Evolutionary conservation across 1,284 basidiomycete genomes (phyloP), one percentile per base, ranked within the genome.

Genomic region (Puccinia horiana): DNA sequence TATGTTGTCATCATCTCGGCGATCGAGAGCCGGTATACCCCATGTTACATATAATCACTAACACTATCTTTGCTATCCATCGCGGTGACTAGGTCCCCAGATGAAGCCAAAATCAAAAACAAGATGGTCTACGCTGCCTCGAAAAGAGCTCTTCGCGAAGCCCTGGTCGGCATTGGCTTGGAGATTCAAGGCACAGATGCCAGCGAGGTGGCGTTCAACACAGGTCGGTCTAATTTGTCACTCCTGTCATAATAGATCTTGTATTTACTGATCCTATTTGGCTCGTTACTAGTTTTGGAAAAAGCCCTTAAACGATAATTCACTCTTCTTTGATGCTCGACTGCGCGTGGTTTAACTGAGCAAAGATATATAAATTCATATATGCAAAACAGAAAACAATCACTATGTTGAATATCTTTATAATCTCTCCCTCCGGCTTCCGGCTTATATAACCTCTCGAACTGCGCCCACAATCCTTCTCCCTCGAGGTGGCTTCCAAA

Each of bases 61-160:
- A 40, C 1, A n/a, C 23, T 6, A 65, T 29, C 16, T 40, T 23
- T 35, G 11, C 37, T 65, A 40, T 0, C 20, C 2, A 18, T 1
- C 52, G 20, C 23, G 16, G 52, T 18, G 29, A 47, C 26, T 85
- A 97, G 95, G 95, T 91, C 92, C 35, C 96, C 96, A 83, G 95
- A 97, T 86, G 89, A 89, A 61, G 91, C 95, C 76, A 93, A 91
- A 89, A 90, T 97, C 88, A 96, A 93, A 89, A 89, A 91, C 86
- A 98, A 97, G 93, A 98, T 99, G 96, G 86, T 98, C 85, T 94
- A 91, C 88, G 93, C 96, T 61, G 93, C 95, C 35, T 98, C 96
- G 84, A 94, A 93, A 88, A 94, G 96, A 63, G 93, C 92, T 16
- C 88, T 99, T 83, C 91, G 91, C 86, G 91, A 90, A 84, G 87